These are phyloP conservation scores for Bullera alba DNA, from an alignment of 768 basidiomycete species.

Conservation along the genomic window DNA sequence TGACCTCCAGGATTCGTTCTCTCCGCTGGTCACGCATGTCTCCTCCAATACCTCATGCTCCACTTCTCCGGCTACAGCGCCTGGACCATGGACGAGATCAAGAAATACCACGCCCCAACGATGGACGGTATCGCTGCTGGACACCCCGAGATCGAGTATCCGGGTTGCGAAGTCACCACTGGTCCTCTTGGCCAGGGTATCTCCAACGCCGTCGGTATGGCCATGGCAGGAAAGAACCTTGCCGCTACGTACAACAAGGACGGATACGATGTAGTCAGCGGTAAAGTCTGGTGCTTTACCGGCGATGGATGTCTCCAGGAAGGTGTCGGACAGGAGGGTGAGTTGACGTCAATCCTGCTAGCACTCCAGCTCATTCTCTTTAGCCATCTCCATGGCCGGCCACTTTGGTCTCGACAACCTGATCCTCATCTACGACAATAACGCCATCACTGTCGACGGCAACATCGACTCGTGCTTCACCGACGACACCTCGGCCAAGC, in stretches of 20 bases:
- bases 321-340: slow-evolving; percentile 45
- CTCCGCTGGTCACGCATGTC: slow-evolving; percentile 44
- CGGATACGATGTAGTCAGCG: slow-evolving; percentile 24
- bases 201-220: slow-evolving; percentile 43
- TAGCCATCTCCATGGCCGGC: slow-evolving; percentile 41
- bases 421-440: slow-evolving; percentile 45
- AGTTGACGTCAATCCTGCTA: slow-evolving; percentile 9
- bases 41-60: slow-evolving; percentile 44
- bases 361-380: too few relatives aligned
- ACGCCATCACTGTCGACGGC: slow-evolving; percentile 42
- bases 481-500: slow-evolving; percentile 44
- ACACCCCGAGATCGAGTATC: slow-evolving; percentile 45
- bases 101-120: slow-evolving; percentile 39
- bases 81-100: slow-evolving; percentile 44
- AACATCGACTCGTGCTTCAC: slow-evolving; percentile 42
- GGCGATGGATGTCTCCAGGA: slow-evolving; percentile 45
- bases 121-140: slow-evolving; percentile 42
- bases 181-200: slow-evolving; percentile 45
- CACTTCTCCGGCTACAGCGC: slow-evolving; percentile 43
- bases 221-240: slow-evolving; percentile 39
- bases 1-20: slow-evolving; percentile 31
- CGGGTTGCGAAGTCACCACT: slow-evolving; percentile 40
- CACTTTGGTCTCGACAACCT: slow-evolving; percentile 43
- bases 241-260: slow-evolving; percentile 39
- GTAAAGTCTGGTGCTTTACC: slow-evolving; percentile 43